Conservation (phyloP, 371 early-diverging fungal genomes). For the Vairimorpha ceranae region DNA sequence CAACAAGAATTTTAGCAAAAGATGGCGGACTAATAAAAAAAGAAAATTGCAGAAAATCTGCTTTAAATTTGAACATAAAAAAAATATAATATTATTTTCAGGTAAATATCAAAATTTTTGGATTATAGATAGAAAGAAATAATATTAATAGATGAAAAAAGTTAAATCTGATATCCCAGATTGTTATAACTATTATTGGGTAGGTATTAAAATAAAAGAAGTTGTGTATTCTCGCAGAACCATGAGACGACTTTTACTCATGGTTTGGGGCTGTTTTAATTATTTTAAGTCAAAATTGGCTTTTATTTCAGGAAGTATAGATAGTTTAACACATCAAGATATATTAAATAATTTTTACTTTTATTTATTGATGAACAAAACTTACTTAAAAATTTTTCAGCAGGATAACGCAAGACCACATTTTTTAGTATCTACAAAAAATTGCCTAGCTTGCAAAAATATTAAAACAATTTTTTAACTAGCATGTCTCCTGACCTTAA, state of each 20-base stretch:
- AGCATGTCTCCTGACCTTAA: neutral
- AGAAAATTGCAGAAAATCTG: neutral
- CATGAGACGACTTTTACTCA: neutral
- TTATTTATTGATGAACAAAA: conserved; percentile 5
- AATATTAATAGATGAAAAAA: neutral
- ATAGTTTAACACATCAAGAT: neutral
- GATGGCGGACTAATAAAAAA: neutral
- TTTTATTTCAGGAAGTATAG: neutral
- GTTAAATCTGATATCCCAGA: neutral
- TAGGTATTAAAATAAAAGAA: neutral
- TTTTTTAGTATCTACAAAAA: conserved; percentile 3
- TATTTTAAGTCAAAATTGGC: neutral
- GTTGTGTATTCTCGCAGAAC: conserved; percentile 6
- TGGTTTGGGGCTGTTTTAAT: conserved; percentile 8
- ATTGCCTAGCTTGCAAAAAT: neutral
- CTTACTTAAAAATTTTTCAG: neutral
- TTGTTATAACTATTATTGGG: neutral
- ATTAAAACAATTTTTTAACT: neutral
- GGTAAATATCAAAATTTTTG: conserved; percentile 8
- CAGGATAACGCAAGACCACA: conserved; percentile 13
- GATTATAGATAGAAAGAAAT: neutral
- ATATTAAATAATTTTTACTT: neutral
- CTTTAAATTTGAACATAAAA: neutral
- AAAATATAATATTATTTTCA: conserved; percentile 2
- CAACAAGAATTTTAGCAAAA: neutral